Base-by-base conservation (phyloP, 371 early-diverging fungal genomes). In the Conidiobolus incongruus region DNA sequence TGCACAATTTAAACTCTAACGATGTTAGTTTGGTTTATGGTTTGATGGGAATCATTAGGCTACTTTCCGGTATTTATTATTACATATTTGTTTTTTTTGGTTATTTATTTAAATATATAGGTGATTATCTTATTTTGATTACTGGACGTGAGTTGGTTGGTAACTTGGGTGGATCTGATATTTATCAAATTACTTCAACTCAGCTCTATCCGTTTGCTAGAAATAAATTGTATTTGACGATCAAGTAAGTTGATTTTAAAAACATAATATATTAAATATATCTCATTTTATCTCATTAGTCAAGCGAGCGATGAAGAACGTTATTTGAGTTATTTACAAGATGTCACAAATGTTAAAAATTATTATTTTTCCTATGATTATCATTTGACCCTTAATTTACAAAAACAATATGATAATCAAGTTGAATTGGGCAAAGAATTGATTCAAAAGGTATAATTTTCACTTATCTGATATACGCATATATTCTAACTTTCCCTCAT, bases 331-430 rank as follows among this genome's bases (percentile, higher is more conserved):
- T 58, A 89, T 43, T 52, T 94, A 23, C 68, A 81, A 37, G 52
- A 56, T 11, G 68, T 79, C 24, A 64, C 93, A n/a, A 66, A 62
- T 17, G 52, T 65, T 13, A 67, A 69, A 33, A 62, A 62, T 28
- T 82, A 84, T 47, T 89, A 82, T 51, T 91, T 81, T 53, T 91
- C 91, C 16, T 79, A 81, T 48, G 67, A 69, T 11, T 77, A 67
- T 47, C 88, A 94, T 47, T 46, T 95, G 45, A 92, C 95, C 1
- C 71, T 75, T 47, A 68, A 74, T 11, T 45, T 84, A 7, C 90
- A 95, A 55, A 63, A 78, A 46, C 83, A 78, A 52, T 53, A 60
- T 10, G 56, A 63, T 33, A 35, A 33, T 26, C 28, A 31, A 24
- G 46, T 37, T 11, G 17, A 15, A 23, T 24, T 46, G 11, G 30